Evolutionary conservation across 2,329 filamentous ascomycete species (phyloP), one percentile per base, ranked within the genome.

Genomic region (Lachnellula arida): DNA sequence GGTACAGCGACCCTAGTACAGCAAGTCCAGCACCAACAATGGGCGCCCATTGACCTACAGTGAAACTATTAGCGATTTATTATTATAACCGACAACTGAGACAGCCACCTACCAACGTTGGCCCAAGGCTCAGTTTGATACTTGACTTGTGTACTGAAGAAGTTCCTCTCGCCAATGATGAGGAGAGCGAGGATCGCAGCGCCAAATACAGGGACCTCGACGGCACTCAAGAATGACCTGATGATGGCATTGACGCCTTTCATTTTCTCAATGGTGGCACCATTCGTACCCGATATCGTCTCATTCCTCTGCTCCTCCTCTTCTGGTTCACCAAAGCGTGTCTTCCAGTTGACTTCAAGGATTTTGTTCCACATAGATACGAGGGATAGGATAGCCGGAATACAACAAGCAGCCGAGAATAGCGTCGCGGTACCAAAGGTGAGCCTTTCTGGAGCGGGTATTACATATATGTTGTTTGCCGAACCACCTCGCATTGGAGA

Each of bases 321-420:
- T 8, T 68, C 61, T 32, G 32, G 11, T 19, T 69, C 62, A 1
- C 73, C 72, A 40, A 75, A 76, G 0, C 72, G 70, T 42, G 68
- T 73, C 59, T 75, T 81, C 81, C 81, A 85, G 56, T 86, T 86
- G 49, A 79, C 77, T 57, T 85, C 78, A 2, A 85, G 68, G 4
- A 88, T 85, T 63, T 84, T 86, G 59, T 82, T 80, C 78, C 80
- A 83, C 70, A 82, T 86, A 0, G 79, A 83, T 0, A 82, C 73
- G 8, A 87, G 69, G 8, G 81, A 84, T 0, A 88, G 69, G 9
- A 87, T 78, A 1, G 84, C 81, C 0, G 84, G 83, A 2, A 88
- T 79, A 56, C 83, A 87, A 57, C 83, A 86, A 2, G 80, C 85
- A 2, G 84, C 82, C 0, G 82, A 78, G 1, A 88, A 72, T 2